These are phyloP conservation scores for Puccinia horiana DNA, from an alignment of 1,284 basidiomycete species.

Conservation along the genomic window DNA sequence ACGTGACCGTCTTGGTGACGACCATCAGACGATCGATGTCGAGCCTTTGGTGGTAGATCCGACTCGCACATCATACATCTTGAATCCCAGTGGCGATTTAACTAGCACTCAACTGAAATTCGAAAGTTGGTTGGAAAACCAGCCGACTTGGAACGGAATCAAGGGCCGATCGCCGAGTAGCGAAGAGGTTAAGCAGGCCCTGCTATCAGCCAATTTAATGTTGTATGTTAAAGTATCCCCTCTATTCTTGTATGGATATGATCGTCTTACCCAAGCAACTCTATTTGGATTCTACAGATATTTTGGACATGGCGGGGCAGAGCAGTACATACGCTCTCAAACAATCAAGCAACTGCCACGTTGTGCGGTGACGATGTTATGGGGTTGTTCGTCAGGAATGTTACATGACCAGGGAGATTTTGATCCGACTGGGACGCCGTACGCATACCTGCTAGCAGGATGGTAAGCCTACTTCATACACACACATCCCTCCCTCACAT, in stretches of 20 bases:
- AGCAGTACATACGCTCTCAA: slow-evolving; percentile 86
- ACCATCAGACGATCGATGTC: slow-evolving; percentile 47
- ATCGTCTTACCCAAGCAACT: not conserved
- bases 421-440: slow-evolving; percentile 85
- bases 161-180: slow-evolving; percentile 75
- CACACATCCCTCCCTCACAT: slow-evolving; percentile 94
- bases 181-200: slow-evolving; percentile 72
- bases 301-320: slow-evolving; percentile 93
- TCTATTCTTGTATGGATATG: not conserved
- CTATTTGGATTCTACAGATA: slow-evolving; percentile 66
- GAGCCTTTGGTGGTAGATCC: slow-evolving; percentile 63
- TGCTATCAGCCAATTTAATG: slow-evolving; percentile 74
- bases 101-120: slow-evolving; percentile 80
- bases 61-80: slow-evolving; percentile 74
- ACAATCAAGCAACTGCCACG: slow-evolving; percentile 75
- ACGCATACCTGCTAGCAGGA: slow-evolving; percentile 92
- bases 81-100: slow-evolving; percentile 92
- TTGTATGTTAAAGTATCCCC: slow-evolving; percentile 66
- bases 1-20: slow-evolving; percentile 66
- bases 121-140: slow-evolving; percentile 68
- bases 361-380: slow-evolving; percentile 93
- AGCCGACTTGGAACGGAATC: slow-evolving; percentile 77
- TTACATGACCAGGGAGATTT: slow-evolving; percentile 88
- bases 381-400: slow-evolving; percentile 94
- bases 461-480: slow-evolving; percentile 77